Conservation (phyloP, 2,329 filamentous ascomycete genomes). For the Fusarium mangiferae region DNA sequence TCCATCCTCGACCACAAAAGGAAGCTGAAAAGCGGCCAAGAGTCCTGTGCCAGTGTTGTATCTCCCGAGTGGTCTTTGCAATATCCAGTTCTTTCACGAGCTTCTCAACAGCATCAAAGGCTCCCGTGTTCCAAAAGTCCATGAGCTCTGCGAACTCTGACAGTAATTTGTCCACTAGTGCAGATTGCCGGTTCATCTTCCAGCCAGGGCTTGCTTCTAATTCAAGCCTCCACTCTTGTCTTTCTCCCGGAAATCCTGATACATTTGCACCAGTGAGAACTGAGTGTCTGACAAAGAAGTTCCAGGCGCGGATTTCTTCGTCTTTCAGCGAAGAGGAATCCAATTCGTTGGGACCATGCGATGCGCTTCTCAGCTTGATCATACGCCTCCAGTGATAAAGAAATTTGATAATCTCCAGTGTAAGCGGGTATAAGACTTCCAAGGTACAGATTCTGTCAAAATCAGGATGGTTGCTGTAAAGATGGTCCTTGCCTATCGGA, state of each 20-base stretch:
- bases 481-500: not conserved
- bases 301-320: not conserved
- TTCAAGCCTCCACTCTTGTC: not conserved
- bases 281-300: not conserved
- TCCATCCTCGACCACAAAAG: not conserved
- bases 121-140: not conserved
- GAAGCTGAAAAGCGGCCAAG: not conserved
- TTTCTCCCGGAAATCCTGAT: not conserved
- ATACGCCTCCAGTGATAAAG: constrained; percentile 13
- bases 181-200: not conserved
- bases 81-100: not conserved
- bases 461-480: constrained; percentile 2
- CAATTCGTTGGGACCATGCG: not conserved
- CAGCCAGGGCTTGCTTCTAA: not conserved
- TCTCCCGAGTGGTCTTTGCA: not conserved
- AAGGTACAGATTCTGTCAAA: not conserved
- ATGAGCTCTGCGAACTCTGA: not conserved
- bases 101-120: not conserved
- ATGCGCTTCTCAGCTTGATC: not conserved
- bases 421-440: not conserved
- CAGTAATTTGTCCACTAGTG: not conserved
- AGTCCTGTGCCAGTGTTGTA: not conserved
- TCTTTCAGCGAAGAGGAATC: not conserved
- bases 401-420: not conserved
- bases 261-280: not conserved